A percentile compares a stretch with the other conserved stretches of the same genome.
These are phyloP conservation scores for Knoxdaviesia capensis DNA, from an alignment of 2,329 filamentous ascomycete genomes.

Conservation along the genomic window DNA sequence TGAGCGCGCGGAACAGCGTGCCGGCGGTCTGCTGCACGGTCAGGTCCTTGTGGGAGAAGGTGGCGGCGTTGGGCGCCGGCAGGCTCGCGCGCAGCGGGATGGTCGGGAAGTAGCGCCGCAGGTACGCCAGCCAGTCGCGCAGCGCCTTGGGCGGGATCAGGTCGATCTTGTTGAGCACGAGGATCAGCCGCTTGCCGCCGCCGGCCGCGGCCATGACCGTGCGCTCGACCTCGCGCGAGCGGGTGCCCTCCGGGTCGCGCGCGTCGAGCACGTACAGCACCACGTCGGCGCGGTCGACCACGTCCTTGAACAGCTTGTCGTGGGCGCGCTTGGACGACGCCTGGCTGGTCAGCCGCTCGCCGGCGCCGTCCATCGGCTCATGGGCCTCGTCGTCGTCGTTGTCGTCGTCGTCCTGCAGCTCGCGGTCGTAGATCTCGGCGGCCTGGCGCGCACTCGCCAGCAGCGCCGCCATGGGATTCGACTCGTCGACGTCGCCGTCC, in stretches of 20 bases:
- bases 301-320: slow-evolving; percentile 90
- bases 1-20: slow-evolving; percentile 72
- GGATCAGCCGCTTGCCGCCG: slow-evolving; percentile 70
- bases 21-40: slow-evolving; percentile 73
- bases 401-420: slow-evolving; percentile 37
- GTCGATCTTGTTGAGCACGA: slow-evolving; percentile 92
- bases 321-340: slow-evolving; percentile 64
- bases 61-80: slow-evolving; percentile 67
- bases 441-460: slow-evolving; percentile 65
- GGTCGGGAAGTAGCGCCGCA: slow-evolving; percentile 80
- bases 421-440: slow-evolving; percentile 53
- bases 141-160: slow-evolving; percentile 66
- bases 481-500: slow-evolving; percentile 40
- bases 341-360: slow-evolving; percentile 29
- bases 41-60: slow-evolving; percentile 79
- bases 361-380: slow-evolving; percentile 34
- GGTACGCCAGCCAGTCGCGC: slow-evolving; percentile 65
- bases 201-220: slow-evolving; percentile 75
- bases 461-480: slow-evolving; percentile 83
- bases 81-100: slow-evolving; percentile 72
- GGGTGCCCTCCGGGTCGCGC: slow-evolving; percentile 73
- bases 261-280: slow-evolving; percentile 87
- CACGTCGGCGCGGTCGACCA: slow-evolving; percentile 75
- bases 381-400: slow-evolving; percentile 27
- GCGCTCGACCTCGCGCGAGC: slow-evolving; percentile 78